Base-by-base conservation (phyloP, 495 filamentous ascomycete genomes). In the Bathelium albidoporum region DNA sequence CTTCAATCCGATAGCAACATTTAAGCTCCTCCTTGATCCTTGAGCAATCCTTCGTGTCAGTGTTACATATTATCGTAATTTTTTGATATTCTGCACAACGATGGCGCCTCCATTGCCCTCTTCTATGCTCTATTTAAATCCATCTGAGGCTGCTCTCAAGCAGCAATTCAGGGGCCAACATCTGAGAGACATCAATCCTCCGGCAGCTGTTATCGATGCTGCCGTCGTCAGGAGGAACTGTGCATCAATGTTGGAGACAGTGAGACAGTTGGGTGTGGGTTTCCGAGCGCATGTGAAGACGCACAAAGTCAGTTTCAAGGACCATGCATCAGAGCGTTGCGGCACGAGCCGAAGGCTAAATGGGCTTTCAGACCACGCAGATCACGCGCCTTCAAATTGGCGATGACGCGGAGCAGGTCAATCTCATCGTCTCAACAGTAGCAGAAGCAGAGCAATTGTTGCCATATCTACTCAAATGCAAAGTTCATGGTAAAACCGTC, bases 201-300 rank as follows among this genome's bases (percentile, higher is more conserved):
- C 91, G 7, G 80, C 85, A 2, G 84, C 80, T 14, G 76, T 96
- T 28, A 71, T 96, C 9, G 89, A 95, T 74, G 66, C 81, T 2
- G 84, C 83, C 29, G 85, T 89, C 55, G 73, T 91, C 32, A 75
- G 80, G 32, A 76, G 77, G 18, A 92, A 95, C 70, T 95, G 90
- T 72, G 73, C 78, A 62, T 76, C 83, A 59, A 93, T 96, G 87
- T 81, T 90, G 16, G 75, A 85, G 59, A 83, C 87, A 0, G 79
- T 81, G 3, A 69, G 79, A 52, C 66, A 71, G 36, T 77, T 93
- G 3, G 79, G 78, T 1, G 77, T 93, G 26, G 81, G 80, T 28
- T 95, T 91, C 76, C 77, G 91, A 61, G 85, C 88, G 5, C 91
- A 96, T 73, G 84, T 94, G 61, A 95, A 95, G 69, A 89, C 89